These are phyloP conservation scores for Hippophae rhamnoides DNA, from an alignment of 306 rosid genomes.

Conservation along the genomic window DNA sequence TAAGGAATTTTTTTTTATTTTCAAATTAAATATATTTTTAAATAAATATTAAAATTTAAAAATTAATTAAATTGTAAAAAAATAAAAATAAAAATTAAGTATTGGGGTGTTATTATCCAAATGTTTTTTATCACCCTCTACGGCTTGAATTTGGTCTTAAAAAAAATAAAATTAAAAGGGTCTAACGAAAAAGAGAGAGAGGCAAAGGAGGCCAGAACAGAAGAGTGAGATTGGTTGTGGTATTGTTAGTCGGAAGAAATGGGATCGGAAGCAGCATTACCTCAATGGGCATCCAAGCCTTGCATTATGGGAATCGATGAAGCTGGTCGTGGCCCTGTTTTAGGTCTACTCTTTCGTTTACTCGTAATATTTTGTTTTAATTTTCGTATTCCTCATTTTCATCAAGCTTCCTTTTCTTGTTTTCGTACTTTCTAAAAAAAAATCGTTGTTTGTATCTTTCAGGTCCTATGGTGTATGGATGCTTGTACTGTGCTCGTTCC, in stretches of 20 bases:
- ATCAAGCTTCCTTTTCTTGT: background rate
- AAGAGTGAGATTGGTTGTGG: background rate
- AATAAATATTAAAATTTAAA: too few relatives aligned
- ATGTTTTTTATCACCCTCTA: too few relatives aligned
- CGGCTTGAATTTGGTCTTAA: too few relatives aligned
- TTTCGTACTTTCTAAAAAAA: background rate
- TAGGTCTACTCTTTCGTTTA: conserved; percentile 31
- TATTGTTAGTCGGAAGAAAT: conserved; percentile 6
- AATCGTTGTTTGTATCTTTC: conserved; percentile 4
- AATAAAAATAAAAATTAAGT: too few relatives aligned
- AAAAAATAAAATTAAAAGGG: background rate
- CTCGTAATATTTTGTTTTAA: background rate
- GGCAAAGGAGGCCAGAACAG: background rate
- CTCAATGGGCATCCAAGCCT: conserved; percentile 61
- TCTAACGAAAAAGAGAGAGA: background rate
- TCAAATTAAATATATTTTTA: too few relatives aligned
- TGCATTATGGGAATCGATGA: conserved; percentile 91
- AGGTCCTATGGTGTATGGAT: conserved; percentile 87
- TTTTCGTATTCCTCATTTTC: background rate
- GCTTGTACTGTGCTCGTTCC: conserved; percentile 70
- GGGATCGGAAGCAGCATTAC: conserved; percentile 38
- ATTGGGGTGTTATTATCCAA: too few relatives aligned
- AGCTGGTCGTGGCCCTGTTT: conserved; percentile 96
- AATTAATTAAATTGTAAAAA: too few relatives aligned
- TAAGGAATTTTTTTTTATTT: background rate